Base-by-base conservation (phyloP, 2,329 filamentous ascomycete species). In the Penicillium sp. region DNA sequence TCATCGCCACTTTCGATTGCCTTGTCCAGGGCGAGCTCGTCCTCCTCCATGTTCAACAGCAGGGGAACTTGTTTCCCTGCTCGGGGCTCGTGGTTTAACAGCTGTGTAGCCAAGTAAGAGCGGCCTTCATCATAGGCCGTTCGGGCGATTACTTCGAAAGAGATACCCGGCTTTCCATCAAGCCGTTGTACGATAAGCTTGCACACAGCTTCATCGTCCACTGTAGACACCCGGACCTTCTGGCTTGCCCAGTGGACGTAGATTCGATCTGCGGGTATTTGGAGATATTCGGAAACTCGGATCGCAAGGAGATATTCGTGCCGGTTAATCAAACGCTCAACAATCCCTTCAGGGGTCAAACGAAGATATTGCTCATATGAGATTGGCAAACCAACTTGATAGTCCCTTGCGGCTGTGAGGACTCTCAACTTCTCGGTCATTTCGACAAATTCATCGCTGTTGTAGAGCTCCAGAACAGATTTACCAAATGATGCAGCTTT, bases 401-500 rank as follows among this genome's bases (percentile, higher is more conserved):
- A 96, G 62, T 85, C 93, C 35, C 92, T 81, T 9, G 90, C 84
- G 5, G 90, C 90, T 54, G 95, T 96, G 32, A 98, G 73, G 0
- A 98, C 89, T 11, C 92, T 82, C 11, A 98, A 69, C 1, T 83
- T 92, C 63, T 98, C 90, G 52, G 88, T 95, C 82, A 95, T 96
- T 47, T 96, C 90, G 37, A 98, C 92, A 65, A 96, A 98, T 49
- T 98, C 90, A 57, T 98, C 92, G 57, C 89, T 95, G 64, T 92
- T 95, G 67, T 96, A 98, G 9, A 96, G 80, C 55, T 96, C 92
- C 3, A 98, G 75, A 0, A 96, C 92, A 0, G 92, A 96, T 63
- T 98, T 98, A 44, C 92, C 92, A 61, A 95, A 96, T 0, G 90
- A 96, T 0, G 92, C 92, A 4, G 92, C 92, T 61, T 93, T 93